Evolutionary conservation across 1,139 yeast genomes (phyloP).

Genomic region (Sugiyamaella japonica): DNA sequence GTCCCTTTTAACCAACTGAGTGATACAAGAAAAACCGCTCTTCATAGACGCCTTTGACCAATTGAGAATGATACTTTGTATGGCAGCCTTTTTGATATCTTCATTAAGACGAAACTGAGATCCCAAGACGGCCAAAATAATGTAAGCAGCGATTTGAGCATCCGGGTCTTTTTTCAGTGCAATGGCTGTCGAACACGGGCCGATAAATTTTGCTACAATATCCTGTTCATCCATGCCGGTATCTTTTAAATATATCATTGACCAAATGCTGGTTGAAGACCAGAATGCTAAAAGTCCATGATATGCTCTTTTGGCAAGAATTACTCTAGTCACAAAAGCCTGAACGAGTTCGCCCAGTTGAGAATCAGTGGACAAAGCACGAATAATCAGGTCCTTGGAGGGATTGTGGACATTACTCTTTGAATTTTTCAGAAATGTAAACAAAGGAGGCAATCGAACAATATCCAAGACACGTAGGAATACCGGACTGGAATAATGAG

Average conservation of each 20-base stretch:
- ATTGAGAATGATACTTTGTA: constrained; percentile 60
- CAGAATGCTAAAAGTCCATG: constrained; percentile 76
- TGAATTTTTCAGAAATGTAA: constrained; percentile 67
- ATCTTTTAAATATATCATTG: constrained; percentile 52
- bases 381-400: constrained; percentile 65
- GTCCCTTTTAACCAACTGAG: constrained; percentile 38
- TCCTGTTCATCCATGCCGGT: constrained; percentile 35
- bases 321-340: constrained; percentile 55
- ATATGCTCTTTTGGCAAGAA: constrained; percentile 45
- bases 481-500: constrained; percentile 71
- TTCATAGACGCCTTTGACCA: constrained; percentile 42
- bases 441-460: constrained; percentile 72
- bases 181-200: constrained; percentile 38
- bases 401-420: constrained; percentile 67
- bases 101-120: constrained; percentile 68
- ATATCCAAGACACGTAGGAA: constrained; percentile 75
- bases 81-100: constrained; percentile 65
- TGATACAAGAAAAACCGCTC: constrained; percentile 43
- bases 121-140: constrained; percentile 73
- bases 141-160: constrained; percentile 79
- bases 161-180: constrained; percentile 49
- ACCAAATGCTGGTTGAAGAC: constrained; percentile 71
- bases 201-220: constrained; percentile 52
- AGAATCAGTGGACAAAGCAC: constrained; percentile 65
- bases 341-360: constrained; percentile 68